Base-by-base conservation (phyloP, 2,329 filamentous ascomycete species). In the Cladosporium sp. region DNA sequence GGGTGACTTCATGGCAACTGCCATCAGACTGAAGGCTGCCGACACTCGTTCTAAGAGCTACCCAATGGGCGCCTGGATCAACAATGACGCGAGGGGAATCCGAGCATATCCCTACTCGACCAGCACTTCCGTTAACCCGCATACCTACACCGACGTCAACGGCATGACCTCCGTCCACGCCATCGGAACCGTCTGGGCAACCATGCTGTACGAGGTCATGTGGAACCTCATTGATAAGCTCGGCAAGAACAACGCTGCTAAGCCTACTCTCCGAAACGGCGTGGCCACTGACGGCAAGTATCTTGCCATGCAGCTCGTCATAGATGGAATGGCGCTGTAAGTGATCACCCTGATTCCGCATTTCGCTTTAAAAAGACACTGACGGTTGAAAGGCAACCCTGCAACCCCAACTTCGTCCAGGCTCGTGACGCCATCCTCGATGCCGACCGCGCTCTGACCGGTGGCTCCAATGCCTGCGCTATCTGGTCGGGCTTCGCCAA, bases 191-290 rank as follows among this genome's bases (percentile, higher is more conserved):
- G 67, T 76, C 51, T 80, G 77, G 77, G 74, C 73, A 2, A 73
- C 69, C 0, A 73, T 74, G 36, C 67, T 81, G 4, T 80, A 80
- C 62, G 78, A 81, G 57, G 68, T 80, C 11, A 61, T 80, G 50
- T 81, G 78, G 78, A 79, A 78, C 63, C 58, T 81, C 29, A 76
- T 80, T 51, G 78, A 78, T 45, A 77, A 76, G 65, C 63, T 78
- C 53, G 78, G 78, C 49, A 77, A 76, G 64, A 78, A 72, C 36
- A 66, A 72, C 39, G 65, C 53, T 0, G 63, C 63, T 7, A 57
- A 62, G 13, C 78, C 78, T 0, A 61, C 63, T 1, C 73, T 79
- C 43, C 57, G 63, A 9, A 25, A 38, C 9, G 73, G 75, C 2
- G 69, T 78, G 1, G 77, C 78, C 2, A 74, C 67, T 0, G 77